phyloP scores from a whole-genome alignment of 1,284 basidiomycete genomes.

The Athelia sp. region DNA sequence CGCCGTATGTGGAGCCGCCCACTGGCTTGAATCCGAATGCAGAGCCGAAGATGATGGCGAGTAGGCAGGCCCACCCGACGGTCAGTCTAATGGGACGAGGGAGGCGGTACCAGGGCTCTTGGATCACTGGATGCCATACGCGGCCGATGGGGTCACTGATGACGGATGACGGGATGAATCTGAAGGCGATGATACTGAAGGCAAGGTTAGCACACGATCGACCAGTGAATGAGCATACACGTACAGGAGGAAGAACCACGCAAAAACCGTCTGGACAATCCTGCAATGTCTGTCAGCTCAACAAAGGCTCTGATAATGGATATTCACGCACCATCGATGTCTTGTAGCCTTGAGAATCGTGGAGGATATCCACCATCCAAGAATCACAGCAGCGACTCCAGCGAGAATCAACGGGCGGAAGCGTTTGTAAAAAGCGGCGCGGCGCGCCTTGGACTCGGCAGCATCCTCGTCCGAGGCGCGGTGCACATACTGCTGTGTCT shows the following conservation, averaged over 20 bases:
- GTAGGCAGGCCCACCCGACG: slow-evolving; percentile 69
- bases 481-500: slow-evolving; percentile 8
- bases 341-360: slow-evolving; percentile 64
- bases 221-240: slow-evolving; percentile 15
- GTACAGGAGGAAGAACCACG: slow-evolving; percentile 74
- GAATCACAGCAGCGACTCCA: slow-evolving; percentile 52
- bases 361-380: slow-evolving; percentile 80
- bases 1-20: slow-evolving; percentile 57
- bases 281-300: slow-evolving; percentile 27
- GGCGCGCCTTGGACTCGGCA: slow-evolving; percentile 10
- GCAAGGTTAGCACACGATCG: slow-evolving; percentile 1
- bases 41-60: slow-evolving; percentile 75
- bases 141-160: slow-evolving; percentile 62
- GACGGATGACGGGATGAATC: slow-evolving; percentile 67
- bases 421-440: slow-evolving; percentile 12
- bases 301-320: slow-evolving; percentile 1
- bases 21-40: slow-evolving; percentile 74
- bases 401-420: slow-evolving; percentile 43
- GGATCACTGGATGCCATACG: slow-evolving; percentile 60
- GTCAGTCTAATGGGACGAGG: slow-evolving; percentile 50
- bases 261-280: slow-evolving; percentile 75
- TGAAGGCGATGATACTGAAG: slow-evolving; percentile 68
- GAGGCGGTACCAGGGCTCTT: slow-evolving; percentile 67
- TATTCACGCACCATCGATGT: slow-evolving; percentile 55
- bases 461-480: slow-evolving; percentile 9